A percentile compares a stretch with the other conserved stretches of the same genome.
These are phyloP conservation scores for Corymbia calophylla DNA, from an alignment of 441 rosid genomes.

Conservation along the genomic window DNA sequence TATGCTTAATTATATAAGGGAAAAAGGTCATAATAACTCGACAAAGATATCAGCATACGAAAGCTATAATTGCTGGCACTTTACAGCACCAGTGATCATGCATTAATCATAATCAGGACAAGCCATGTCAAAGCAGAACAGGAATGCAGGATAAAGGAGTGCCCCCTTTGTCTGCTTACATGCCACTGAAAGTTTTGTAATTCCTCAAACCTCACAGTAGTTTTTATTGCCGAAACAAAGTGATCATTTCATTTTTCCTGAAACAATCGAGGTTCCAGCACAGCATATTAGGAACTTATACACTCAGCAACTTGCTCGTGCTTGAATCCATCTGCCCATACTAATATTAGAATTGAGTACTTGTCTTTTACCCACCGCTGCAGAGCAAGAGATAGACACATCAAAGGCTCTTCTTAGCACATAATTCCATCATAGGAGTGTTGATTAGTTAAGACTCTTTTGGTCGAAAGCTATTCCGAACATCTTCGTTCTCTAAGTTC, in stretches of 20 bases:
- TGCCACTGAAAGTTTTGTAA: not conserved
- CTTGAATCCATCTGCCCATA: not conserved
- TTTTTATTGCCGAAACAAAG: not conserved
- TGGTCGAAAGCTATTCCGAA: not conserved
- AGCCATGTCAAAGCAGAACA: not conserved
- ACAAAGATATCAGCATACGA: not conserved
- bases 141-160: not conserved
- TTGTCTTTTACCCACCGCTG: not conserved
- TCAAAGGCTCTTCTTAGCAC: not conserved
- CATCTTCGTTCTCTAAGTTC: not conserved
- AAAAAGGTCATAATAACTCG: not conserved
- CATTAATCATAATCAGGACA: not conserved
- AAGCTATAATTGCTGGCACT: not conserved
- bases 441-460: not conserved
- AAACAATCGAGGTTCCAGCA: not conserved
- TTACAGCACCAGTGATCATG: not conserved
- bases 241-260: not conserved
- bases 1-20: not conserved
- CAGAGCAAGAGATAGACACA: not conserved
- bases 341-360: not conserved
- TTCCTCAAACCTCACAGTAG: not conserved
- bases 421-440: not conserved
- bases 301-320: not conserved
- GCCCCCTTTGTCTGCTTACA: not conserved
- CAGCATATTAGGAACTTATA: not conserved